Evolutionary conservation across 768 basidiomycete species (phyloP), one percentile per base, ranked within the genome.

Genomic region (Flagelloscypha sp.): DNA sequence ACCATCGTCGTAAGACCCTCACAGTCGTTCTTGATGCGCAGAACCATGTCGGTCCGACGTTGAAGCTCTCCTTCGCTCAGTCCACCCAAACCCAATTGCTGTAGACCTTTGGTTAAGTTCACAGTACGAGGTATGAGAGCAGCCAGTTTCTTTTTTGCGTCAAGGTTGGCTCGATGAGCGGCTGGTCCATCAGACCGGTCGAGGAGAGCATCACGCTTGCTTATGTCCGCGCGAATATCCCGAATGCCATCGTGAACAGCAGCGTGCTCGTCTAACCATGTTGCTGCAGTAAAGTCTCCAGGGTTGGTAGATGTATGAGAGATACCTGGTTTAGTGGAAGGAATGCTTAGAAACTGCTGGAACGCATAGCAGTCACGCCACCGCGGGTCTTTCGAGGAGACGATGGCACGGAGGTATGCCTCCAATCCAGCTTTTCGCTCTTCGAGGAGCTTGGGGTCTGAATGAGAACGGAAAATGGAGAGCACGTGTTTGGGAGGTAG

Each of bases 11-110:
- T 75, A 39, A 95, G 65, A 63, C 83, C 86, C 63, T 85, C 85
- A 62, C 86, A 83, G 54, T 97, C 93, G 53, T 92, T 89, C 58
- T 84, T 83, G 46, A 97, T 63, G 40, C 82, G 69, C 36, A 80
- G 84, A 33, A 92, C 78, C 79, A 95, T 80, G 49, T 92, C 93
- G 41, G 81, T 81, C 43, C 94, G 68, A 37, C 94, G 65, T 59
- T 84, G 80, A 48, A 89, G 65, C 66, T 98, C 94, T n/a, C 94
- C 94, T 55, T 89, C 79, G 45, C 76, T 81, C 71, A 97, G 73
- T 24, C 85, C 88, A 27, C 65, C 63, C 55, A 75, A 56, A 6
- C 66, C 83, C 24, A 87, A 66, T 25, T 63, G 70, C 47, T 72
- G 65, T 48, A 93, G 60, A 7, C 79, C 88, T 45, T 68, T 66